Base-by-base conservation (phyloP, 306 rosid species). In the Cucumis cinereus region DNA sequence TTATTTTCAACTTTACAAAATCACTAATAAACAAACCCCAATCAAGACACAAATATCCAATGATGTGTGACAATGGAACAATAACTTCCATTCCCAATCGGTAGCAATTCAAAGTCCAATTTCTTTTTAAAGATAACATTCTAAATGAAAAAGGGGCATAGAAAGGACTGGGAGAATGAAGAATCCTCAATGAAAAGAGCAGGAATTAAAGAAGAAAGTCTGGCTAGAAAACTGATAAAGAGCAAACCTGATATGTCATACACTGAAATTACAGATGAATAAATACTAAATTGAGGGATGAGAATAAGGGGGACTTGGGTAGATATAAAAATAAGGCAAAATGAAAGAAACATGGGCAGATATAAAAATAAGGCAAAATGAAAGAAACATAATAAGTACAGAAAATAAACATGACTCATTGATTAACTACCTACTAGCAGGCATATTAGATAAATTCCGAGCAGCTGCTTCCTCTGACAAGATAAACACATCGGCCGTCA, bases 371-470 rank as follows among this genome's bases (percentile, higher is more conserved):
- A 71, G 43, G 41, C 14, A 71, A 45, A 15, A 53, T 14, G n/a
- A 38, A 63, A 14, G n/a, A 30, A 40, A 78, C 55, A 70, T 30
- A 74, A 74, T 15, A 75, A 7, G 8, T 54, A 79, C 28, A 79
- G 41, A 20, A 73, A 77, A 78, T 52, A 56, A 72, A 78, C 58
- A 62, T 59, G 68, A 75, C 60, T 63, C 14, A 61, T 45, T 73
- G 82, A 81, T 61, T 20, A 86, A 84, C 85, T 87, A 94, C 99
- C 97, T 90, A 84, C 95, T 94, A 85, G 85, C 91, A 72, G 90
- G 96, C 96, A 89, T 85, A 86, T 83, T 88, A 79, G 96, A 90
- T 40, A 82, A 77, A 76, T 91, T 89, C 35, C 90, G 87, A 20
- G 87, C 87, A 19, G 82, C 82, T 9, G 87, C 91, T 79, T 92